A percentile compares a stretch with the other conserved stretches of the same genome.
These are phyloP conservation scores for Anacardium occidentale DNA, from an alignment of 345 rosid species.

Conservation along the genomic window DNA sequence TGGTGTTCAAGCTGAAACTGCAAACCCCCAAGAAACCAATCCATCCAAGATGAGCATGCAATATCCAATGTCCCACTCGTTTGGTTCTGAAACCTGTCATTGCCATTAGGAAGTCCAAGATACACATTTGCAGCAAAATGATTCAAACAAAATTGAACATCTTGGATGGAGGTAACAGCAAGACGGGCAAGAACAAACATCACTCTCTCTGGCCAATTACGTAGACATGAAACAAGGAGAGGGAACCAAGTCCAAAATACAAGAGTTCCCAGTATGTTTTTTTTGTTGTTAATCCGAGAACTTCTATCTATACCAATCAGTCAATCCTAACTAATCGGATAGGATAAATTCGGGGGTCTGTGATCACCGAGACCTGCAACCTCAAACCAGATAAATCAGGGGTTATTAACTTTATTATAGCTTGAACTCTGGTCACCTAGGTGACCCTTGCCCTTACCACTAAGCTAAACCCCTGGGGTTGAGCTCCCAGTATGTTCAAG, in stretches of 20 bases:
- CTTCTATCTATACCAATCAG: too few species aligned
- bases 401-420: too few species aligned
- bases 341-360: too few species aligned
- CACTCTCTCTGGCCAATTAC: conserved; percentile 73
- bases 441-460: too few species aligned
- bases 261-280: conserved; percentile 58
- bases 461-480: too few species aligned
- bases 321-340: too few species aligned
- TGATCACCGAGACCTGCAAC: too few species aligned
- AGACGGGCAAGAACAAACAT: conserved; percentile 65
- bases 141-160: conserved; percentile 79
- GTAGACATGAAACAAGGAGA: conserved; percentile 66
- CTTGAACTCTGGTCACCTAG: too few species aligned
- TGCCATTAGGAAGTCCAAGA: conserved; percentile 72
- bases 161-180: conserved; percentile 70
- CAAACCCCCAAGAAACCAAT: conserved; percentile 85
- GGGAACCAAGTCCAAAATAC: conserved; percentile 98
- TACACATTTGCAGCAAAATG: conserved; percentile 84
- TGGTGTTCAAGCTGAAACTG: conserved; percentile 99
- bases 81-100: conserved; percentile 94
- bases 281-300: too few species aligned
- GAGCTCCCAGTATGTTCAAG: conserved; percentile 56
- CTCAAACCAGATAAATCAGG: too few species aligned
- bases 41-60: conserved; percentile 77
- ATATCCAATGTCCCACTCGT: conserved; percentile 80